phyloP scores from a whole-genome alignment of 371 early-diverging fungal genomes.

The Syncephalastrum contaminatum region DNA sequence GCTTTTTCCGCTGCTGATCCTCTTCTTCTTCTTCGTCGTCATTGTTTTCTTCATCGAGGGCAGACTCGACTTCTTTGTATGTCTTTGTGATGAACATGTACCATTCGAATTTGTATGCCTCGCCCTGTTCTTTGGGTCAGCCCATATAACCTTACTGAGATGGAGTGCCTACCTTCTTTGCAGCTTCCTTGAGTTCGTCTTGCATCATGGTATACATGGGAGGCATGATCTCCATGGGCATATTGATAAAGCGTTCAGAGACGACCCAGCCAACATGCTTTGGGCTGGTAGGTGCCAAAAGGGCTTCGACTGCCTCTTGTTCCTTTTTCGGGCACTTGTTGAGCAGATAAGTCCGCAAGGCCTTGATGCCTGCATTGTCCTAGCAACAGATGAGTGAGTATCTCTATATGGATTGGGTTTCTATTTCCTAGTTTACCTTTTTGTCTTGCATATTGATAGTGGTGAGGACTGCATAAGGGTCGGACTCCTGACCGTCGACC shows the following conservation, averaged over 20 bases:
- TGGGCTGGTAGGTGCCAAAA: conserved; percentile 39
- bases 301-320: conserved; percentile 37
- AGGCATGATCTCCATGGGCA: conserved; percentile 91
- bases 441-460: conserved; percentile 73
- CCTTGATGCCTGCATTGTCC: conserved; percentile 56
- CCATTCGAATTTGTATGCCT: conserved; percentile 79
- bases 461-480: conserved; percentile 91
- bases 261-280: conserved; percentile 71
- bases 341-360: conserved; percentile 60
- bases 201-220: conserved; percentile 87
- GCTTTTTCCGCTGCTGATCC: conserved; percentile 21
- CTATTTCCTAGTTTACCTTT: conserved; percentile 32
- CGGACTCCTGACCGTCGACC: conserved; percentile 73
- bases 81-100: conserved; percentile 81
- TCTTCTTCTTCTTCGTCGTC: conserved; percentile 43
- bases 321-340: conserved; percentile 64
- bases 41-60: conserved; percentile 58
- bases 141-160: conserved; percentile 2
- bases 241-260: conserved; percentile 93
- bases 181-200: conserved; percentile 79
- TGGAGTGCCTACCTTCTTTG: conserved; percentile 59
- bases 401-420: background rate
- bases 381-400: conserved; percentile 10
- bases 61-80: conserved; percentile 77
- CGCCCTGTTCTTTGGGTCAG: conserved; percentile 45